These are phyloP conservation scores for Eimeria necatrix DNA, from an alignment of 169 alveolate species.

Conservation along the genomic window DNA sequence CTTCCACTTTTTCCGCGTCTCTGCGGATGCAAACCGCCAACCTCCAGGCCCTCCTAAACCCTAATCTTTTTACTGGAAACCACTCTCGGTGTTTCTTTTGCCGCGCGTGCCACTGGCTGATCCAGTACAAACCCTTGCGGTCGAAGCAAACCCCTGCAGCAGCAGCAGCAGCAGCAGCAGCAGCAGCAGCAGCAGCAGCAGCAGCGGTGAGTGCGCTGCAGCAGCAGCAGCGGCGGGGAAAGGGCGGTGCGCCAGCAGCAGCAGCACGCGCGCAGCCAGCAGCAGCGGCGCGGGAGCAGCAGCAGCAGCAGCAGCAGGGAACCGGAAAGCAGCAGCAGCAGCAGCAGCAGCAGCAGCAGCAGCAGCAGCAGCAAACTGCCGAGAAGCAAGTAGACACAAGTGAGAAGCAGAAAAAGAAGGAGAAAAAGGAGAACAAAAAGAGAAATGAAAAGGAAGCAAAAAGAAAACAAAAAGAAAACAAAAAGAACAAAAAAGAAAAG, in stretches of 20 bases:
- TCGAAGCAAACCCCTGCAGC: conserved; percentile 72
- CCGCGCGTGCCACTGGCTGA: conserved; percentile 76
- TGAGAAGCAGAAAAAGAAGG: not conserved
- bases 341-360: too few relatives aligned
- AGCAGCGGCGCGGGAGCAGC: too few relatives aligned
- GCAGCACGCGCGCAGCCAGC: too few relatives aligned
- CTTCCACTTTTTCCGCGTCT: conserved; percentile 72
- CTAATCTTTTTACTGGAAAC: conserved; percentile 57
- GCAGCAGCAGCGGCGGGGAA: too few relatives aligned
- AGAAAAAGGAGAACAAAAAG: not conserved
- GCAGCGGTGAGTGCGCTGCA: not conserved
- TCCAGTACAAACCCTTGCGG: conserved; percentile 66
- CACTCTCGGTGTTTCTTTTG: conserved; percentile 75
- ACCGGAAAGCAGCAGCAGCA: too few relatives aligned
- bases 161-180: not conserved
- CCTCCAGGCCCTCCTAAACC: conserved; percentile 61
- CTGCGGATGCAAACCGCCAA: conserved; percentile 68
- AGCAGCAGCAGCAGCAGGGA: too few relatives aligned
- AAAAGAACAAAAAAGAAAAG: not conserved
- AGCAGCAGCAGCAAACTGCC: too few relatives aligned
- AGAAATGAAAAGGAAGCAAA: not conserved
- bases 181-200: not conserved
- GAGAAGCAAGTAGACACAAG: too few relatives aligned
- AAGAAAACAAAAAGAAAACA: not conserved
- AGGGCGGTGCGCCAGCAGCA: too few relatives aligned